Percentiles rank a stretch among this genome's conserved stretches.
phyloP scores from a whole-genome alignment of 2,329 filamentous ascomycete genomes.

The Trichophaea hybrida region DNA sequence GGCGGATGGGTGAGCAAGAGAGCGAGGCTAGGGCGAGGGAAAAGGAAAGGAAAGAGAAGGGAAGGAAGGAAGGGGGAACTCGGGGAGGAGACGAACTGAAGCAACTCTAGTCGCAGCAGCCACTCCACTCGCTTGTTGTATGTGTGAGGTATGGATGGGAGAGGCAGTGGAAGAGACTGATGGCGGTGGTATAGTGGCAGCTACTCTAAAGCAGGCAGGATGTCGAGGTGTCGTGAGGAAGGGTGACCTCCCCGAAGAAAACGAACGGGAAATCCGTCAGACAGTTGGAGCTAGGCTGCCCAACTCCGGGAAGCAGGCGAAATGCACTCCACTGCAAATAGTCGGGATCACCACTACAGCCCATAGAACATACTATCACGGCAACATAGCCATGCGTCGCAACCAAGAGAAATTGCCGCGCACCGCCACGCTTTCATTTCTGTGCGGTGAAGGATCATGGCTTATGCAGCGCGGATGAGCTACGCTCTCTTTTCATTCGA shows the following conservation, averaged over 20 bases:
- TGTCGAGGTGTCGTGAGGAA: not conserved
- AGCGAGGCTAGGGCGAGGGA: not conserved
- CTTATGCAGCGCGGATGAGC: too few relatives aligned
- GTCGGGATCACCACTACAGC: too few relatives aligned
- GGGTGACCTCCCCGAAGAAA: not conserved
- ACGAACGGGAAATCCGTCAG: too few relatives aligned
- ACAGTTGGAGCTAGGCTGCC: too few relatives aligned
- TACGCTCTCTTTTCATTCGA: too few relatives aligned
- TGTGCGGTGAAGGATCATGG: too few relatives aligned
- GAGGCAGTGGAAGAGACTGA: not conserved
- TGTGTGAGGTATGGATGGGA: not conserved
- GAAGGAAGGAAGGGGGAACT: not conserved
- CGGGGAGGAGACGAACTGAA: not conserved
- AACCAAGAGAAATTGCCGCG: too few relatives aligned
- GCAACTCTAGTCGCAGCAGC: not conserved
- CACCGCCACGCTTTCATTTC: too few relatives aligned
- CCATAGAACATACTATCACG: too few relatives aligned
- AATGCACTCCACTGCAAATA: too few relatives aligned
- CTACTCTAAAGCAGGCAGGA: not conserved
- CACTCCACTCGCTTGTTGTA: not conserved
- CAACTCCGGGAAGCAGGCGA: too few relatives aligned
- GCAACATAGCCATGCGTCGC: too few relatives aligned
- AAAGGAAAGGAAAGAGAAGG: not conserved
- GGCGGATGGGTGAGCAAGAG: not conserved
- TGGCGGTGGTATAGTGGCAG: not conserved